Evolutionary conservation across 2,329 filamentous ascomycete genomes (phyloP).

Genomic region (Penicillium capsulatum): DNA sequence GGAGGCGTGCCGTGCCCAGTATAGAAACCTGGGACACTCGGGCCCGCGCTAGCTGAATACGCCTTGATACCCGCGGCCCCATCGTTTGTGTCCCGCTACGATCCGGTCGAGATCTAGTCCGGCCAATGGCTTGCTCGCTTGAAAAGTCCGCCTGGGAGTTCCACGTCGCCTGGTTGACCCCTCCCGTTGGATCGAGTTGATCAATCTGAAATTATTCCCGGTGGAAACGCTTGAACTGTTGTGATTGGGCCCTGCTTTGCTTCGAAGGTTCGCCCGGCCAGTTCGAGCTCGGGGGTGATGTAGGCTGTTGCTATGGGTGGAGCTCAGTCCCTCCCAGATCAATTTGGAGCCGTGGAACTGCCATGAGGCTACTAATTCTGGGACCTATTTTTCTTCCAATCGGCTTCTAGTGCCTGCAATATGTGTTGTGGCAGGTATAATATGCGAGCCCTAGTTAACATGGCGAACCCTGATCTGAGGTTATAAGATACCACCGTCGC

Average conservation of each 20-base stretch:
- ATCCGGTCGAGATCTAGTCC: constrained; percentile 22
- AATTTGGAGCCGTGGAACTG: not conserved
- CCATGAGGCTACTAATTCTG: too few species aligned
- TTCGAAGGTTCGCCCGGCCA: constrained; percentile 10
- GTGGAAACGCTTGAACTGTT: not conserved
- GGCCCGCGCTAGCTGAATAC: constrained; percentile 7
- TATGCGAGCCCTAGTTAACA: too few species aligned
- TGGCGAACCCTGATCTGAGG: too few species aligned
- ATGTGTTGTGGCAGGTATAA: too few species aligned
- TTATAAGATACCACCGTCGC: too few species aligned
- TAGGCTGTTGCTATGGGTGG: constrained; percentile 8
- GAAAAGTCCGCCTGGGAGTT: constrained; percentile 2
- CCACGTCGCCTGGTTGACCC: not conserved
- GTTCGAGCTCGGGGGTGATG: constrained; percentile 4
- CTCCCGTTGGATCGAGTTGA: constrained; percentile 12
- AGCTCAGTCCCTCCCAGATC: not conserved
- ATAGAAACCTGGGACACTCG: too few species aligned
- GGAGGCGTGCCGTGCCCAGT: too few species aligned
- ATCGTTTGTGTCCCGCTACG: constrained; percentile 13
- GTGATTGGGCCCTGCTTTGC: not conserved
- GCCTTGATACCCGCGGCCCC: constrained; percentile 8
- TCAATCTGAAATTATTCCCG: constrained; percentile 11
- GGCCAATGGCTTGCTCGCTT: constrained; percentile 11
- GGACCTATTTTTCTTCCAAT: too few species aligned
- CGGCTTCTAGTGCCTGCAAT: too few species aligned